phyloP scores from a whole-genome alignment of 441 rosid species.

The Raphanus hybrid region DNA sequence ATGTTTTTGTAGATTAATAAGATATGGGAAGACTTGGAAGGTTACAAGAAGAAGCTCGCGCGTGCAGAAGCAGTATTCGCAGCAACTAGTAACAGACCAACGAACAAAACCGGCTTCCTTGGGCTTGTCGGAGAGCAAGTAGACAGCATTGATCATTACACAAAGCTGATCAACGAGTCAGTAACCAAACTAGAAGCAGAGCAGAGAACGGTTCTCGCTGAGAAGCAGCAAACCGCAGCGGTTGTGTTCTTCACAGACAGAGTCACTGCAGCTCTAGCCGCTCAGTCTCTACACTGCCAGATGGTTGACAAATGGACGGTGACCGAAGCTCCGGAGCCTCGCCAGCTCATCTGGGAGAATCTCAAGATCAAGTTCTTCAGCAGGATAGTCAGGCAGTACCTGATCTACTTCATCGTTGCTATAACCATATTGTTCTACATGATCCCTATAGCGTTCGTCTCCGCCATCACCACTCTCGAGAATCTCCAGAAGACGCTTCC shows the following conservation, averaged over 20 bases:
- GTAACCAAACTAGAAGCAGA: slow-evolving; percentile 66
- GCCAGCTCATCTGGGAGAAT: slow-evolving; percentile 71
- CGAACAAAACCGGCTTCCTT: slow-evolving; percentile 61
- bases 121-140: slow-evolving; percentile 73
- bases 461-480: slow-evolving; percentile 73
- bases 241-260: slow-evolving; percentile 73
- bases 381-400: slow-evolving; percentile 54
- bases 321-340: slow-evolving; percentile 70
- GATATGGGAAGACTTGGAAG: slow-evolving; percentile 65
- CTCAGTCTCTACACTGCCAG: slow-evolving; percentile 79
- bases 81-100: slow-evolving; percentile 57
- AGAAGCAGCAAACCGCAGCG: slow-evolving; percentile 77
- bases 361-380: slow-evolving; percentile 57
- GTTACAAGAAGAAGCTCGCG: slow-evolving; percentile 78
- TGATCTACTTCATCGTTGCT: slow-evolving; percentile 62
- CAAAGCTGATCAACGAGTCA: slow-evolving; percentile 60
- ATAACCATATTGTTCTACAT: slow-evolving; percentile 74
- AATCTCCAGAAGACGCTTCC: slow-evolving; percentile 77
- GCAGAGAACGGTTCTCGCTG: slow-evolving; percentile 68
- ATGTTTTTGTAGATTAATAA: slow-evolving; percentile 62
- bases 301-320: slow-evolving; percentile 72
- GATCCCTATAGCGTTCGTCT: slow-evolving; percentile 73
- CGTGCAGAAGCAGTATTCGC: slow-evolving; percentile 68
- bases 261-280: slow-evolving; percentile 71
- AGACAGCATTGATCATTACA: slow-evolving; percentile 75